phyloP scores from a whole-genome alignment of 768 basidiomycete genomes.

The Amanita thiersii region DNA sequence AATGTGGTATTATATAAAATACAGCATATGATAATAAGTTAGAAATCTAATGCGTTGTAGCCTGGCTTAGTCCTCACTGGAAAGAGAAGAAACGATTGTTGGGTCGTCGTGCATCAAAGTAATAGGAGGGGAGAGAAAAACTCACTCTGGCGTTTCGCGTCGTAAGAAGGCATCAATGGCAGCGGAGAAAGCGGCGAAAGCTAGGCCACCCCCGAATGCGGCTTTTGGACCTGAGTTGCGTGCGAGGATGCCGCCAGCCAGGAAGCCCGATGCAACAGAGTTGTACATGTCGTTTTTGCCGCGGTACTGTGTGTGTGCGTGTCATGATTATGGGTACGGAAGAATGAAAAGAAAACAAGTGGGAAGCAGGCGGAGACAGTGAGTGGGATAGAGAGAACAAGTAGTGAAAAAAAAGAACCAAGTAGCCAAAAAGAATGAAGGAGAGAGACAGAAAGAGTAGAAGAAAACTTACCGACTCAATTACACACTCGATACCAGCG shows the following conservation, averaged over 20 bases:
- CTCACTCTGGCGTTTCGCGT: conserved; percentile 75
- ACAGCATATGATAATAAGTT: conserved; percentile 5
- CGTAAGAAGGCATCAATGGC: conserved; percentile 81
- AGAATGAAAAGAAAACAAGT: too few species aligned
- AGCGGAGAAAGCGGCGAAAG: conserved; percentile 90
- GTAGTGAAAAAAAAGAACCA: too few species aligned
- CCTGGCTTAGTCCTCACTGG: conserved; percentile 30
- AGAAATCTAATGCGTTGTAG: conserved; percentile 4
- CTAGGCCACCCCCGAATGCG: conserved; percentile 79
- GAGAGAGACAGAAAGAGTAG: too few species aligned
- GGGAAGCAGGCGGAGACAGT: too few species aligned
- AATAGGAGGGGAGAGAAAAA: conserved; percentile 3
- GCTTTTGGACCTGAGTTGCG: conserved; percentile 83
- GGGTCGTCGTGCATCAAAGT: not conserved
- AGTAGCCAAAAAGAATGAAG: too few species aligned
- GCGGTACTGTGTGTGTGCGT: conserved; percentile 58
- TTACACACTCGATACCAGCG: conserved; percentile 92
- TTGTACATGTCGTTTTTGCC: conserved; percentile 95
- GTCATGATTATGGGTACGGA: not conserved
- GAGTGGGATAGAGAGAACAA: too few species aligned
- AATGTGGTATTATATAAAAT: conserved; percentile 15
- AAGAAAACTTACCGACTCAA: conserved; percentile 72
- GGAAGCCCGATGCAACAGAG: conserved; percentile 78
- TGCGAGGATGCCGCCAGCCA: conserved; percentile 84
- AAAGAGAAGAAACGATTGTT: not conserved